Conservation (phyloP, 805 yeast genomes). For the Teunomyces kruisii region DNA sequence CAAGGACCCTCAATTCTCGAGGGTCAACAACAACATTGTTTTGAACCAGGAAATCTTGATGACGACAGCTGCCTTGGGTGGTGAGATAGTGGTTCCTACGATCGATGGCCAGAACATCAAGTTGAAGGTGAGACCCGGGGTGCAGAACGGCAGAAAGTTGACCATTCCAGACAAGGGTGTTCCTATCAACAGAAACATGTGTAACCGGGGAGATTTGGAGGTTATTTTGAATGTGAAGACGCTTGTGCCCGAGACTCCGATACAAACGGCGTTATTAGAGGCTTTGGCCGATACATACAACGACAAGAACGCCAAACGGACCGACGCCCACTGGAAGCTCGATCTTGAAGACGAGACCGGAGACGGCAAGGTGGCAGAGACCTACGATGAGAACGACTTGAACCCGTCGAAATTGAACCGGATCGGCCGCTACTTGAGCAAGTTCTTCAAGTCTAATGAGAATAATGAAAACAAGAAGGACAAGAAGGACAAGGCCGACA, state of each 20-base stretch:
- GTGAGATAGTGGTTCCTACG: constrained; percentile 87
- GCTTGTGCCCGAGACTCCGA: constrained; percentile 72
- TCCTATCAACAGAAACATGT: constrained; percentile 56
- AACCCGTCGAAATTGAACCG: constrained; percentile 32
- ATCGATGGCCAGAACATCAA: constrained; percentile 75
- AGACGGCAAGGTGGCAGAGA: constrained; percentile 14
- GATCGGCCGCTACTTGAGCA: constrained; percentile 26
- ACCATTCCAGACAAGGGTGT: constrained; percentile 86
- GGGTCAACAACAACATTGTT: constrained; percentile 59
- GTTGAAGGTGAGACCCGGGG: constrained; percentile 79
- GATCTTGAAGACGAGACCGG: constrained; percentile 28
- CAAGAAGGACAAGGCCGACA: neutral
- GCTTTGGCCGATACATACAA: constrained; percentile 90
- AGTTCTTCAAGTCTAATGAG: constrained; percentile 19
- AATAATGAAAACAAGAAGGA: constrained; percentile 5
- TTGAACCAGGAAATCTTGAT: constrained; percentile 71
- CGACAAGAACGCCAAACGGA: constrained; percentile 75
- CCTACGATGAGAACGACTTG: constrained; percentile 32
- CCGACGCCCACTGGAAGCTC: constrained; percentile 45
- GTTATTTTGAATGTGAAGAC: constrained; percentile 72
- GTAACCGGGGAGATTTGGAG: constrained; percentile 75
- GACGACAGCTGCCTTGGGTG: constrained; percentile 97
- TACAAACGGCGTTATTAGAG: constrained; percentile 86
- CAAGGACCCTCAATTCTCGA: constrained; percentile 68
- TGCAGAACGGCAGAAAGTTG: constrained; percentile 71